Base-by-base conservation (phyloP, 306 rosid species). In the Adenanthera pavonina region DNA sequence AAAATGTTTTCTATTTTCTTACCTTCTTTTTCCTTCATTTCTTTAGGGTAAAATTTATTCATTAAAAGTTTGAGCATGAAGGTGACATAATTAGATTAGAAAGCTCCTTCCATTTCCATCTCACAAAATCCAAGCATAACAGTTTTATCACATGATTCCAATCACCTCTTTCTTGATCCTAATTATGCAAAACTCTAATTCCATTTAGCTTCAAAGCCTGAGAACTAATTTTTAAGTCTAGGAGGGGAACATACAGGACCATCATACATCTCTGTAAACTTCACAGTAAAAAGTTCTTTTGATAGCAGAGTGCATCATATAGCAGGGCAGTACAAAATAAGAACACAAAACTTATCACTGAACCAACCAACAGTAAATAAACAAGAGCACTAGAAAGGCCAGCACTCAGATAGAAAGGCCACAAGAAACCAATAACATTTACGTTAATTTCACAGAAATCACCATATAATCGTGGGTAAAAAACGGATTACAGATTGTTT, bases 391-490 rank as follows among this genome's bases (percentile, higher is more conserved):
- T 53, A 15, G 56, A 25, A 56, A 76, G 48, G n/a, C 17, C 36
- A 25, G 36, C 13, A 59, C 25, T 8, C 17, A 25, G 20, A 53
- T 53, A 64, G 61, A 30, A 19, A 61, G 5, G 20, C 69, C 19
- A 53, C 3, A 64, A 69, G 8, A 11, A 84, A 12, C 6, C 38
- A 80, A 9, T 51, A 81, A 40, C 9, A 35, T 15, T 2, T 10
- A 73, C 3, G 8, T 9, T 35, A 53, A 9, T 52, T 53, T 0
- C n/a, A 57, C 53, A 77, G 66, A 36, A 69, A 76, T 46, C 16
- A 80, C 57, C 66, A 81, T 16, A 67, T 17, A 56, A 59, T 30
- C 60, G n/a, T 13, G 56, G 17, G 38, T 9, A 30, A 46, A 75
- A 5, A 12, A 5, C 38, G 2, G 54, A 25, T 6, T 49, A 38